Evolutionary conservation across 202 grass and related monocot species (phyloP).

Genomic region (Setaria viridis): DNA sequence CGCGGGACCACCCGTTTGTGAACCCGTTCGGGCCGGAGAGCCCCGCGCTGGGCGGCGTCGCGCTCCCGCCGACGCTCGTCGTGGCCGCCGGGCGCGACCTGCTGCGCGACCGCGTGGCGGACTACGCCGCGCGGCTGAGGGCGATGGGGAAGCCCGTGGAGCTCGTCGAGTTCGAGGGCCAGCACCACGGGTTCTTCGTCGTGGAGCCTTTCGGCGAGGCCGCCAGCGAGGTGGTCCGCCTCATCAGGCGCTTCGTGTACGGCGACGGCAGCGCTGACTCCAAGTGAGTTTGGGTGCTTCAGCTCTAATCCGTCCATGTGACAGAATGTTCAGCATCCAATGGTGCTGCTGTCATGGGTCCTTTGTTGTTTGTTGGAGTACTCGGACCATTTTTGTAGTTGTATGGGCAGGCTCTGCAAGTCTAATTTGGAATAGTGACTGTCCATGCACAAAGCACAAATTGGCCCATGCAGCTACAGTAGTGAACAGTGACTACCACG

Average conservation of each 20-base stretch:
- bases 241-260: constrained; percentile 40
- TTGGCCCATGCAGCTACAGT: background rate
- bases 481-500: background rate
- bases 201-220: constrained; percentile 31
- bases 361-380: background rate
- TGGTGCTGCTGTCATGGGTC: no score
- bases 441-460: background rate
- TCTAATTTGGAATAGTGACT: background rate
- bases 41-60: constrained; percentile 39
- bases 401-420: background rate
- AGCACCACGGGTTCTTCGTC: constrained; percentile 61
- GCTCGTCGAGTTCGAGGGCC: constrained; percentile 49
- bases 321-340: no score
- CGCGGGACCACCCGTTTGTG: constrained; percentile 49
- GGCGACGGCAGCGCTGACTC: background rate
- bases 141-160: constrained; percentile 56
- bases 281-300: no score
- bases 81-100: constrained; percentile 40
- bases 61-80: constrained; percentile 50
- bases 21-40: constrained; percentile 56
- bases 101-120: constrained; percentile 29
- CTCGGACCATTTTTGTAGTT: no score
- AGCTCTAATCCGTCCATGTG: no score
- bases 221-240: constrained; percentile 29
- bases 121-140: constrained; percentile 55